Evolutionary conservation across 352 stramenopile genomes (phyloP), one percentile per base, ranked within the genome.

Genomic region (Globisporangium nagaii): DNA sequence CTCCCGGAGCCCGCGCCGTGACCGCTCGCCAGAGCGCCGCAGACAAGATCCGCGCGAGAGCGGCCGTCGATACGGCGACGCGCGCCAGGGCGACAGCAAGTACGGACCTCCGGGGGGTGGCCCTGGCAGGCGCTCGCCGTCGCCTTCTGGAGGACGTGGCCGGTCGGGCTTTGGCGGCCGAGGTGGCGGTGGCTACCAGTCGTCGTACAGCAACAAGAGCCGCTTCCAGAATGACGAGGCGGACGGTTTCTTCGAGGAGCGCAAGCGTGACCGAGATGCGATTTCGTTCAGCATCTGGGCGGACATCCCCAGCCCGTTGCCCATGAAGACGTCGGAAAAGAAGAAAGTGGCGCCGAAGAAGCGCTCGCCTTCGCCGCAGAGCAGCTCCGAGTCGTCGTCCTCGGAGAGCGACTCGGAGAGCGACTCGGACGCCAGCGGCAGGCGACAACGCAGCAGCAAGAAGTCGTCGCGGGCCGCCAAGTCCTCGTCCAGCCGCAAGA

Each of bases 231-330:
- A 70, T 22, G 59, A 65, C n/a, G 70, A 85, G 36, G 65, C 65
- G 2, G 74, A 89, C 25, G 68, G 70, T 6, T 90, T 91, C 59
- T 93, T 86, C 30, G 77, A 92, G 24, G 60, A 81, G 56, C 75
- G 84, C 56, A 89, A 88, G 55, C 68, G 60, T 35, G 62, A 93
- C 7, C 74, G 84, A 37, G 78, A 93, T 0, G 41, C 54, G 1
- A 78, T 78, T 20, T 28, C 52, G 28, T 92, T 84, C 56, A 91
- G 69, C 47, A 88, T 95, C 48, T 95, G 84, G 84, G 58, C 67
- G 10, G 42, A 60, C 0, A 90, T 95, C 48, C 82, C 82, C 1
- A 93, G 82, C 31, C 82, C 84, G 4, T 63, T 70, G 25, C 75
- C 73, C 2, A 67, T 71, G 19, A 85, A 85, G 54, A 70, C 58